phyloP scores from a whole-genome alignment of 2,329 filamentous ascomycete genomes.

The Furcasterigmium sp. region DNA sequence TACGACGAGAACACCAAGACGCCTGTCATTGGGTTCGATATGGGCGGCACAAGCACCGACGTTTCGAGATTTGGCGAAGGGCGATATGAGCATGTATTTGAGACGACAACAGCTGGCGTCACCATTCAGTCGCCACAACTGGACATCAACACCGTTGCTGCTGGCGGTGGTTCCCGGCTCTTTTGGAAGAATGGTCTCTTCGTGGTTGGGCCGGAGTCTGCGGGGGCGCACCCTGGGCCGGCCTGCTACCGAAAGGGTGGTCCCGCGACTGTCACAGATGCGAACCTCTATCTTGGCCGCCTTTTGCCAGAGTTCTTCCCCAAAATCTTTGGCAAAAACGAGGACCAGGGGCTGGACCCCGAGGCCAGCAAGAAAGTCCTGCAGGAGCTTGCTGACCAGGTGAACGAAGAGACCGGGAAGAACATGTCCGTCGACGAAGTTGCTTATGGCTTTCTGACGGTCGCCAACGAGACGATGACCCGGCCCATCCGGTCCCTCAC shows the following conservation, averaged over 20 bases:
- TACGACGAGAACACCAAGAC: slow-evolving; percentile 79
- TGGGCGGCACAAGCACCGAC: slow-evolving; percentile 91
- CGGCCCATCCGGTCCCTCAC: slow-evolving; percentile 85
- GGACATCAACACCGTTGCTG: slow-evolving; percentile 92
- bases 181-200: slow-evolving; percentile 90
- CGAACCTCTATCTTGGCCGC: slow-evolving; percentile 79
- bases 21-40: slow-evolving; percentile 91
- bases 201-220: slow-evolving; percentile 84
- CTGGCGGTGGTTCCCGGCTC: slow-evolving; percentile 77
- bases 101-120: slow-evolving; percentile 90
- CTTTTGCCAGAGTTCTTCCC: slow-evolving; percentile 89
- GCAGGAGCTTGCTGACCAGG: slow-evolving; percentile 67
- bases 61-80: slow-evolving; percentile 83
- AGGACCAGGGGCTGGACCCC: slow-evolving; percentile 73
- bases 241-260: slow-evolving; percentile 89
- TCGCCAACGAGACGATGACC: slow-evolving; percentile 90
- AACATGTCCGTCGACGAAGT: slow-evolving; percentile 77
- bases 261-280: slow-evolving; percentile 88
- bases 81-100: slow-evolving; percentile 87
- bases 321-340: slow-evolving; percentile 88
- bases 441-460: slow-evolving; percentile 82
- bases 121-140: slow-evolving; percentile 89
- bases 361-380: slow-evolving; percentile 72
- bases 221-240: slow-evolving; percentile 82
- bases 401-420: slow-evolving; percentile 68